Conservation (phyloP, 768 basidiomycete genomes). For the Leccinum broughii region DNA sequence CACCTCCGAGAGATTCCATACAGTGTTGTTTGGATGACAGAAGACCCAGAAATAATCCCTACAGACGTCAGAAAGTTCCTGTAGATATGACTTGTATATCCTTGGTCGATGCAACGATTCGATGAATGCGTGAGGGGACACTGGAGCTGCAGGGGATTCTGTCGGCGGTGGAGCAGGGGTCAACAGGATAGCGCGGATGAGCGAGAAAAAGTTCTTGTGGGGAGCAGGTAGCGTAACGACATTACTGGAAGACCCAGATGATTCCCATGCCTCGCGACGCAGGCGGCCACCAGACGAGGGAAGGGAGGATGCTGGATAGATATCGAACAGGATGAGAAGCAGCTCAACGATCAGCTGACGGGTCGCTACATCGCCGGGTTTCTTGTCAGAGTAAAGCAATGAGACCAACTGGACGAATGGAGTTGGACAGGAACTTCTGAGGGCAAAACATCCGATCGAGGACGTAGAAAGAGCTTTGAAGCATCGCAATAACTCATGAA, state of each 20-base stretch:
- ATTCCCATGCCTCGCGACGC: constrained; percentile 59
- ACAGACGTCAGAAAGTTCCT: constrained; percentile 86
- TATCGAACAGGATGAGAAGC: constrained; percentile 81
- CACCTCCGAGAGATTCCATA: constrained; percentile 94
- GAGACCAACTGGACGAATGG: constrained; percentile 84
- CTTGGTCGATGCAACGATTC: constrained; percentile 66
- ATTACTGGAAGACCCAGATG: constrained; percentile 43
- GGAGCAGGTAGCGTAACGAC: constrained; percentile 69
- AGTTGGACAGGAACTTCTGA: constrained; percentile 85
- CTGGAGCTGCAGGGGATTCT: constrained; percentile 58
- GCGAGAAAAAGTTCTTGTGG: constrained; percentile 70
- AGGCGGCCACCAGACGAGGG: constrained; percentile 48
- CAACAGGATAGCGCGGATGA: constrained; percentile 74
- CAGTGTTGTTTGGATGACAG: constrained; percentile 90
- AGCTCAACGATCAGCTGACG: constrained; percentile 91
- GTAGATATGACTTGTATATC: constrained; percentile 79
- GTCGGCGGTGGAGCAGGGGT: constrained; percentile 66
- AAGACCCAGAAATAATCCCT: constrained; percentile 97
- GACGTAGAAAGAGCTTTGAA: constrained; percentile 93
- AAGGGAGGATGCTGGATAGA: constrained; percentile 75
- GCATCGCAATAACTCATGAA: constrained; percentile 90
- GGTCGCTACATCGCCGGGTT: constrained; percentile 90
- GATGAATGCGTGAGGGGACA: constrained; percentile 82
- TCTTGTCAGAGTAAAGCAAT: constrained; percentile 95
- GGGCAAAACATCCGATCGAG: constrained; percentile 83